Evolutionary conservation across 495 filamentous ascomycete genomes (phyloP).

Genomic region (Neurospora discreta): DNA sequence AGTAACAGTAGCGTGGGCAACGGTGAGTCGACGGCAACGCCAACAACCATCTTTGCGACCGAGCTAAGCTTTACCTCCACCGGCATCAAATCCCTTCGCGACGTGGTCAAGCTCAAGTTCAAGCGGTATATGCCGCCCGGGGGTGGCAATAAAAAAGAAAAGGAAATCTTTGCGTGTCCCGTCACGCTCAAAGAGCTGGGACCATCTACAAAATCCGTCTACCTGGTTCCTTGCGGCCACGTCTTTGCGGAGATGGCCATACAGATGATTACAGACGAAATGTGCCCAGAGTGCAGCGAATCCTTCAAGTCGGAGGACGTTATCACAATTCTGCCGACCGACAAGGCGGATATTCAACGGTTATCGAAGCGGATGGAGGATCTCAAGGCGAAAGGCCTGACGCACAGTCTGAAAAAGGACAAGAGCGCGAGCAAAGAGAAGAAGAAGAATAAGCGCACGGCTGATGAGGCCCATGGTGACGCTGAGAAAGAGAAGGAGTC

Average conservation of each 20-base stretch:
- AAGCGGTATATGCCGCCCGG: conserved; percentile 35
- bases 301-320: conserved; percentile 63
- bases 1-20: background rate
- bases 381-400: conserved; percentile 57
- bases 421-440: conserved; percentile 60
- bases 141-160: conserved; percentile 18
- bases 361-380: conserved; percentile 52
- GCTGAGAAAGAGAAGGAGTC: conserved; percentile 15
- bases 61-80: conserved; percentile 56
- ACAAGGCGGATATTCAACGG: conserved; percentile 56
- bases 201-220: conserved; percentile 66
- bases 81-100: conserved; percentile 67
- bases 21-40: conserved; percentile 14
- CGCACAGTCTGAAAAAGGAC: conserved; percentile 87
- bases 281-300: conserved; percentile 59
- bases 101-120: conserved; percentile 85
- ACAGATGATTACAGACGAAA: conserved; percentile 49
- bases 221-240: conserved; percentile 91
- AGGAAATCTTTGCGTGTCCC: conserved; percentile 65
- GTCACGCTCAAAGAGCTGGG: conserved; percentile 82
- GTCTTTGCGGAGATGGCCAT: conserved; percentile 80
- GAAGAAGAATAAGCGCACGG: conserved; percentile 27
- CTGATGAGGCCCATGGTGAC: conserved; percentile 24
- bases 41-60: conserved; percentile 36
- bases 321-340: conserved; percentile 68